phyloP scores from a whole-genome alignment of 2,329 filamentous ascomycete genomes.

The Trichoderma polysporum region DNA sequence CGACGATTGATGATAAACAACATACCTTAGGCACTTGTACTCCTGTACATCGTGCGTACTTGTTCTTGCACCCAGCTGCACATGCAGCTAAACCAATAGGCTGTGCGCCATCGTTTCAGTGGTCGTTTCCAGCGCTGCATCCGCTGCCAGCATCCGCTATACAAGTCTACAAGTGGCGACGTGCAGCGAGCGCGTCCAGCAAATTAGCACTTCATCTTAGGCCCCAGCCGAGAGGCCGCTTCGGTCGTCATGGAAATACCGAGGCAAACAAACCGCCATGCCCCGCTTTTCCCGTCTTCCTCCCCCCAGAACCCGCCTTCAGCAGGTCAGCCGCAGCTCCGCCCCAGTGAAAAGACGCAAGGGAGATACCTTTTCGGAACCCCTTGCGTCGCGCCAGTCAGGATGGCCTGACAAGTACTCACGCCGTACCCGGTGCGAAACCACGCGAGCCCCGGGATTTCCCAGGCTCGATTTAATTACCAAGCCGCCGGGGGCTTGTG shows the following conservation, averaged over 20 bases:
- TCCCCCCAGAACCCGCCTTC: conserved; percentile 1
- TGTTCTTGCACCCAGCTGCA: background rate
- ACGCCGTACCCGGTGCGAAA: conserved; percentile 7
- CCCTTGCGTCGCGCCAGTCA: background rate
- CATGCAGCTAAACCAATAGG: background rate
- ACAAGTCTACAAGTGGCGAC: background rate
- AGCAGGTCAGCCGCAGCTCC: conserved; percentile 13
- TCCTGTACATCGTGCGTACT: too few relatives aligned
- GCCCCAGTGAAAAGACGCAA: conserved; percentile 6
- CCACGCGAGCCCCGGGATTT: conserved; percentile 15
- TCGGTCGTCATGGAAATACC: conserved; percentile 13
- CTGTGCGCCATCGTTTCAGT: background rate
- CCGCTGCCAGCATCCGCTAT: background rate
- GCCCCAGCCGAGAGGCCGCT: background rate
- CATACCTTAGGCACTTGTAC: too few relatives aligned
- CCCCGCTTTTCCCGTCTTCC: conserved; percentile 9
- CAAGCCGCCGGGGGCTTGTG: conserved; percentile 17
- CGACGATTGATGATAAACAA: background rate
- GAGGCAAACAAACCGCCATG: conserved; percentile 14
- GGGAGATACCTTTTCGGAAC: conserved; percentile 13
- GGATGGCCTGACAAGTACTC: background rate
- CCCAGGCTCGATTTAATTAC: conserved; percentile 11
- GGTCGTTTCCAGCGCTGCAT: background rate
- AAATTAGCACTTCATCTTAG: background rate
- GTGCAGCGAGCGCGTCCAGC: background rate